Evolutionary conservation across 1,284 basidiomycete species (phyloP), one percentile per base, ranked within the genome.

Genomic region (Puccinia horiana): DNA sequence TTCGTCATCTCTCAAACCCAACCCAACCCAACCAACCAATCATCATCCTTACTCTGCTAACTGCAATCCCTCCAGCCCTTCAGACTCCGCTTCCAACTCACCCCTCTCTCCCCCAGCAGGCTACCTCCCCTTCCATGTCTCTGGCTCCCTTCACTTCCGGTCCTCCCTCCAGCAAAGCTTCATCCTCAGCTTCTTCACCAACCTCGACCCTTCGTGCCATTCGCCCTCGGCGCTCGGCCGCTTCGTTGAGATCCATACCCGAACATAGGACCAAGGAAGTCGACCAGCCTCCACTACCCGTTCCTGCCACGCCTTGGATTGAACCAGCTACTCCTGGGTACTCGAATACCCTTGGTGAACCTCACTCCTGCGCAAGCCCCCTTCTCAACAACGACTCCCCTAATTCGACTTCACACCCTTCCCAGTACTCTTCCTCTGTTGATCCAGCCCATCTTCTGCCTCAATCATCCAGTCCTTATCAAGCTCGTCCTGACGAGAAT

Each of bases 231-330:
- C 63, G 78, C 47, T 80, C 78, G 20, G 78, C 67, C 23, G 69
- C 78, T 23, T 80, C 78, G n/a, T 35, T 80, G 16, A 70, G 69
- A 32, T 80, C 78, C 35, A 80, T 80, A 42, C 78, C 78, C 44
- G 78, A 80, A 52, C 78, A 69, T 23, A 40, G 47, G 54, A 61
- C 35, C 56, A 72, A 54, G 54, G 78, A 80, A 73, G 9, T 80
- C n/a, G 77, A 80, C 52, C 77, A 79, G 58, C 78, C 78, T 12
- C 78, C 78, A 12, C 65, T 80, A 16, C 78, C 78, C 6, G 49
- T 80, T 16, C 78, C 78, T 44, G 49, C 78, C 23, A 73, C 78
- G 2, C 78, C 78, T 44, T 80, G 78, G 78, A 49, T 80, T 37
- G 78, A 80, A 49, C 78, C 69, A 0, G 69, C 78, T 18, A 61